phyloP scores from a whole-genome alignment of 495 filamentous ascomycete species.

The Melanomma pulvis-pyrius region DNA sequence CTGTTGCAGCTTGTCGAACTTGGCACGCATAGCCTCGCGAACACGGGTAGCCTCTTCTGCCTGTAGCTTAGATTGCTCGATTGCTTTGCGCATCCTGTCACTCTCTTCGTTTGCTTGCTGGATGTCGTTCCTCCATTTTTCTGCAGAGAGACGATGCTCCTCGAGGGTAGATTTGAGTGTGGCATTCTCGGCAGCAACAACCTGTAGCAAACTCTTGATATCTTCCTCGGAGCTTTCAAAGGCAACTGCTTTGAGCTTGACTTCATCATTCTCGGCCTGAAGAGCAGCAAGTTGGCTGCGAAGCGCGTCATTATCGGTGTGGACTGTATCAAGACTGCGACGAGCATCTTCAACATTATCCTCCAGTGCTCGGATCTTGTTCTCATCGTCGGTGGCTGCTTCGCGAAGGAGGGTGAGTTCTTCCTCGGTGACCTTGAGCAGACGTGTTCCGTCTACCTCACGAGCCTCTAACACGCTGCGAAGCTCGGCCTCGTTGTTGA shows the following conservation, averaged over 20 bases:
- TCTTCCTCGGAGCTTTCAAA: slow-evolving; percentile 64
- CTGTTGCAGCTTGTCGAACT: slow-evolving; percentile 78
- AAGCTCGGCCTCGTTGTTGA: slow-evolving; percentile 64
- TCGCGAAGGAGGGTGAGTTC: slow-evolving; percentile 68
- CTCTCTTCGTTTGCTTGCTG: slow-evolving; percentile 60
- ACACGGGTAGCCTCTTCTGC: slow-evolving; percentile 82
- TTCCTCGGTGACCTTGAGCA: slow-evolving; percentile 75
- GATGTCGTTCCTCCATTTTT: slow-evolving; percentile 58
- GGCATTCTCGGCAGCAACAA: slow-evolving; percentile 63
- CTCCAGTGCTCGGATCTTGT: slow-evolving; percentile 49
- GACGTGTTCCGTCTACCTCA: slow-evolving; percentile 68
- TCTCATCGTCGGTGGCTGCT: slow-evolving; percentile 66
- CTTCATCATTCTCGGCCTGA: slow-evolving; percentile 39
- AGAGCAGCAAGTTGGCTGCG: slow-evolving; percentile 21
- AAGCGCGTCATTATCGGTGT: slow-evolving; percentile 18
- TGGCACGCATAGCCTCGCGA: slow-evolving; percentile 75
- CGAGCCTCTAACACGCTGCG: slow-evolving; percentile 74
- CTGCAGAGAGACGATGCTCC: slow-evolving; percentile 62
- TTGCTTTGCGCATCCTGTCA: slow-evolving; percentile 57
- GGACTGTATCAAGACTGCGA: slow-evolving; percentile 9
- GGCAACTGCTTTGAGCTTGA: slow-evolving; percentile 59
- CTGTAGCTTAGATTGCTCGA: slow-evolving; percentile 70
- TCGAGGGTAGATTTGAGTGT: slow-evolving; percentile 61
- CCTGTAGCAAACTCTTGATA: slow-evolving; percentile 65
- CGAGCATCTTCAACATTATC: slow-evolving; percentile 47